phyloP scores from a whole-genome alignment of 2,329 filamentous ascomycete genomes.

The Paecilomyces dactylethromorphus region DNA sequence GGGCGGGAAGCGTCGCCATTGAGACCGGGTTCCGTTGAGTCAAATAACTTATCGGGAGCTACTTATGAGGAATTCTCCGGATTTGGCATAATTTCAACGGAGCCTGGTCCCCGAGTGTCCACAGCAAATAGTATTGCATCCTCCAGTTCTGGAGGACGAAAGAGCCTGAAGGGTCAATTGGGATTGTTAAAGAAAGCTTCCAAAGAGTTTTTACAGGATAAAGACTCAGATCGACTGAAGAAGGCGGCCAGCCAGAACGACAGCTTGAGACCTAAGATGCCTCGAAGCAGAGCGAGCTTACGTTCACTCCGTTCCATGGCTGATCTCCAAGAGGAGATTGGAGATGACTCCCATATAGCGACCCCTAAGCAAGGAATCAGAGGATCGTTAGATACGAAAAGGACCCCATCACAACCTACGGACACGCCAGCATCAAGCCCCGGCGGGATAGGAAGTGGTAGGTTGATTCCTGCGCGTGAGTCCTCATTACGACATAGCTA shows the following conservation, averaged over 20 bases:
- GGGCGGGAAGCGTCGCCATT: conserved; percentile 34
- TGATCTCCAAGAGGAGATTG: conserved; percentile 33
- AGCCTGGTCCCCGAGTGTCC: conserved; percentile 32
- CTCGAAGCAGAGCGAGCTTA: conserved; percentile 31
- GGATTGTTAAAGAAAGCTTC: conserved; percentile 29
- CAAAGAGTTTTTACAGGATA: conserved; percentile 30
- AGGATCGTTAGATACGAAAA: conserved; percentile 27
- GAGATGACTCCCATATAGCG: conserved; percentile 13
- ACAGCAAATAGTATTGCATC: conserved; percentile 33
- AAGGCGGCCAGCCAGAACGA: conserved; percentile 29
- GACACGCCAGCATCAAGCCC: conserved; percentile 22
- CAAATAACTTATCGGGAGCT: conserved; percentile 26
- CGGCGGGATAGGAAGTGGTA: conserved; percentile 38
- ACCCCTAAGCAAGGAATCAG: conserved; percentile 11
- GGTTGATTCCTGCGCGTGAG: conserved; percentile 59
- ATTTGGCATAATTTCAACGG: conserved; percentile 34
- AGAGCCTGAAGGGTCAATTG: conserved; percentile 29
- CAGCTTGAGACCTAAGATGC: conserved; percentile 22
- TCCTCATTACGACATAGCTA: conserved; percentile 58
- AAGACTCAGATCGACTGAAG: conserved; percentile 28
- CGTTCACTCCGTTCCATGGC: conserved; percentile 37
- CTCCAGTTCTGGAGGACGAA: conserved; percentile 31
- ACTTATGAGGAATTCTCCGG: conserved; percentile 24
- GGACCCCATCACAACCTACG: conserved; percentile 20
- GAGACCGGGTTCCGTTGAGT: conserved; percentile 31